A percentile compares a stretch with the other conserved stretches of the same genome.
These are phyloP conservation scores for Triangularia verruculosa DNA, from an alignment of 2,329 filamentous ascomycete genomes.

Conservation along the genomic window DNA sequence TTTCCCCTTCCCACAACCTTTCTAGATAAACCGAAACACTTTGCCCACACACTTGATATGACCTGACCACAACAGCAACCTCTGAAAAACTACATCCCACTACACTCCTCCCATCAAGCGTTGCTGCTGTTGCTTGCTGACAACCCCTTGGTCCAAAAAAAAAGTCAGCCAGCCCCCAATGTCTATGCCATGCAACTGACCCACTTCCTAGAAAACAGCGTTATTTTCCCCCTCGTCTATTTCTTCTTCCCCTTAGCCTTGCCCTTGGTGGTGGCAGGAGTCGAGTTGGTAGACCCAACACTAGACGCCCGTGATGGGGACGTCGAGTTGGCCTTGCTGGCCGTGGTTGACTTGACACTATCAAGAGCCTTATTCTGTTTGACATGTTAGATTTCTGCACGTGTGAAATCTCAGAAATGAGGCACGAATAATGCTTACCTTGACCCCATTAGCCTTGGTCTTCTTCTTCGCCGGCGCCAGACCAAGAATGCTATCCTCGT, in stretches of 20 bases:
- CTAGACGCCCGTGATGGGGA: constrained; percentile 83
- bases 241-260: constrained; percentile 56
- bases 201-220: neutral
- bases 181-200: constrained; percentile 2
- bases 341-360: constrained; percentile 69
- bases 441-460: constrained; percentile 74
- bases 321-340: constrained; percentile 72
- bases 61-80: too few species aligned
- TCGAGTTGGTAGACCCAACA: constrained; percentile 71
- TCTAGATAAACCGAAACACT: too few species aligned
- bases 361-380: constrained; percentile 88
- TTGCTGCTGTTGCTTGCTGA: too few species aligned
- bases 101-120: too few species aligned
- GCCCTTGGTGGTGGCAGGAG: constrained; percentile 39
- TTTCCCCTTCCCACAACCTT: too few species aligned
- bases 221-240: constrained; percentile 28
- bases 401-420: neutral
- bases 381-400: constrained; percentile 9
- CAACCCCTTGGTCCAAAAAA: too few species aligned
- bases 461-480: constrained; percentile 92
- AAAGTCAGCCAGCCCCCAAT: too few species aligned
- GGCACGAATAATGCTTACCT: constrained; percentile 55
- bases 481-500: constrained; percentile 76
- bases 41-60: neutral
- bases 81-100: too few species aligned